A percentile compares a stretch with the other conserved stretches of the same genome.
phyloP scores from a whole-genome alignment of 1,284 basidiomycete genomes.

The Fomitopsis schrenkii region DNA sequence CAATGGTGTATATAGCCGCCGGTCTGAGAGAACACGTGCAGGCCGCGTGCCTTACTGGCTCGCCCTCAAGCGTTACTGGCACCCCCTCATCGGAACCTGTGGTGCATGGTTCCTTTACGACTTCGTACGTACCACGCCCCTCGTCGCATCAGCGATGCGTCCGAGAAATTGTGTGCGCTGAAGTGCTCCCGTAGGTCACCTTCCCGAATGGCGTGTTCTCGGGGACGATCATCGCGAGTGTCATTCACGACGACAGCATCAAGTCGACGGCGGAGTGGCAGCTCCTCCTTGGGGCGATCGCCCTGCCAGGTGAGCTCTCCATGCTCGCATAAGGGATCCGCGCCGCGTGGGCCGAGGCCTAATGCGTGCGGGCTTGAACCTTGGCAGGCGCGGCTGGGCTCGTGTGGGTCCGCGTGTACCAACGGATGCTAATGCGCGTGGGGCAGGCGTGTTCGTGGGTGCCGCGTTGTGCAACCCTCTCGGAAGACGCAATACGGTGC shows the following conservation, averaged over 20 bases:
- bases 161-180: not conserved
- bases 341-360: not conserved
- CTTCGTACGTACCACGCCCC: slow-evolving; percentile 39
- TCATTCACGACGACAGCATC: slow-evolving; percentile 49
- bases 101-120: slow-evolving; percentile 77
- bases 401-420: not conserved
- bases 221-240: slow-evolving; percentile 55
- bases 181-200: slow-evolving; percentile 38
- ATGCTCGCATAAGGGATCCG: too few relatives aligned
- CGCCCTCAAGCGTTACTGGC: slow-evolving; percentile 67
- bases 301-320: slow-evolving; percentile 52
- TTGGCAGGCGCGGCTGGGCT: too few relatives aligned
- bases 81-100: slow-evolving; percentile 60
- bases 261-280: slow-evolving; percentile 67
- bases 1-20: not conserved
- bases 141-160: not conserved
- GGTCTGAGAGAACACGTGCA: slow-evolving; percentile 17
- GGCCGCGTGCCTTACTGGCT: slow-evolving; percentile 60
- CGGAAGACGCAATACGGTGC: slow-evolving; percentile 60
- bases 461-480: slow-evolving; percentile 60
- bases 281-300: slow-evolving; percentile 61
- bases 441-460: slow-evolving; percentile 45
- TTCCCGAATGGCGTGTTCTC: slow-evolving; percentile 71
- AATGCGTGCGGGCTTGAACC: too few relatives aligned
- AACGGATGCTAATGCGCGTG: slow-evolving; percentile 5